Evolutionary conservation across 2,329 filamentous ascomycete species (phyloP).

Genomic region (Dactylonectria estremocensis): DNA sequence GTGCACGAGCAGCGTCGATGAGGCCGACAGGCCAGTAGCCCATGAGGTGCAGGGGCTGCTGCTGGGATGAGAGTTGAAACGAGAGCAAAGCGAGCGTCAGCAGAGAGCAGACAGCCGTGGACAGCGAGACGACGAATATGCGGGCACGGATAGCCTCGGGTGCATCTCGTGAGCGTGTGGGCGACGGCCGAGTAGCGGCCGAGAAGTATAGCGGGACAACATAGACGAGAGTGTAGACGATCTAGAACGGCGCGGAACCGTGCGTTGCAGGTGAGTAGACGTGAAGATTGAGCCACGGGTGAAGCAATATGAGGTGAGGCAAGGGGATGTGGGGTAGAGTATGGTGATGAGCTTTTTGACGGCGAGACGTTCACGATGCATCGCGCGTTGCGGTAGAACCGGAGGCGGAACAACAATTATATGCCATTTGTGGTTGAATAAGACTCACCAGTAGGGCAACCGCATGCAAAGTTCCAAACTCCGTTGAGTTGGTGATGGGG

Average conservation of each 20-base stretch:
- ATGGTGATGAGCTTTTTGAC: not conserved
- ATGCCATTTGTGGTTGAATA: slow-evolving; percentile 9
- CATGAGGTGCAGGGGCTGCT: slow-evolving; percentile 74
- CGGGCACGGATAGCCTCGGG: slow-evolving; percentile 91
- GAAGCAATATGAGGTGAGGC: not conserved
- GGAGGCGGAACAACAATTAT: not conserved
- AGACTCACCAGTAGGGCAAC: slow-evolving; percentile 44
- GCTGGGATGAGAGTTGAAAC: slow-evolving; percentile 56
- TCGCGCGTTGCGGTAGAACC: not conserved
- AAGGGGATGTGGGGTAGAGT: not conserved
- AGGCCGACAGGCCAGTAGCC: slow-evolving; percentile 86
- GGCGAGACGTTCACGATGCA: slow-evolving; percentile 1
- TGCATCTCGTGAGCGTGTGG: slow-evolving; percentile 85
- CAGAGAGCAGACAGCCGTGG: slow-evolving; percentile 78
- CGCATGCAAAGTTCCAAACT: slow-evolving; percentile 43
- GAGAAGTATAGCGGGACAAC: slow-evolving; percentile 93
- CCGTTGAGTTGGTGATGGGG: slow-evolving; percentile 27
- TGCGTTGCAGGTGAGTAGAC: slow-evolving; percentile 25
- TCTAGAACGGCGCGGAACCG: slow-evolving; percentile 53
- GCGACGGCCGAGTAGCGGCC: slow-evolving; percentile 82
- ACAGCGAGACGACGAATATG: slow-evolving; percentile 83
- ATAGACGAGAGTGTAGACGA: slow-evolving; percentile 89
- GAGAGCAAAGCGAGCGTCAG: slow-evolving; percentile 77
- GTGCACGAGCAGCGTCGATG: slow-evolving; percentile 72
- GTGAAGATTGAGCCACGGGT: not conserved